Evolutionary conservation across 2,329 filamentous ascomycete species (phyloP).

Genomic region (Acrodontium crateriforme): DNA sequence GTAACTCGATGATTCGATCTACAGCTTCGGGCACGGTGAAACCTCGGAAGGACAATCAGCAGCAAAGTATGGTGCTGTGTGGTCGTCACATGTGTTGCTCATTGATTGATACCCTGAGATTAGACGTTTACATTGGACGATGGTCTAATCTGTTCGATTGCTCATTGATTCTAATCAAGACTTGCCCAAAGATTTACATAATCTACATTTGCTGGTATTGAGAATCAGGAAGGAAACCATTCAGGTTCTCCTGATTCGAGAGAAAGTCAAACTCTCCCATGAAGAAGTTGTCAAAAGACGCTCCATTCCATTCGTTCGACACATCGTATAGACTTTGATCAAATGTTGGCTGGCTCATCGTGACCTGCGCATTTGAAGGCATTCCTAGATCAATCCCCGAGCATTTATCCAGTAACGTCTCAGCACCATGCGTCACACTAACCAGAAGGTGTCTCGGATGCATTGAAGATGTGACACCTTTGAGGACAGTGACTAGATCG

Average conservation of each 20-base stretch:
- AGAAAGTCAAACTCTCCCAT: constrained; percentile 20
- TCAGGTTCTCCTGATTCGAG: constrained; percentile 14
- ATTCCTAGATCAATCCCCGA: constrained; percentile 8
- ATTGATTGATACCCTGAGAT: no score
- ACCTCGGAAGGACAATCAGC: no score
- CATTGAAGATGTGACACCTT: constrained; percentile 16
- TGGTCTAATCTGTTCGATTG: no score
- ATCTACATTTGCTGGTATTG: constrained; percentile 10
- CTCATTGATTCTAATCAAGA: no score
- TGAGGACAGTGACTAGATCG: constrained; percentile 14
- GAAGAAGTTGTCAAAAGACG: constrained; percentile 16
- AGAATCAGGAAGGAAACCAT: constrained; percentile 13
- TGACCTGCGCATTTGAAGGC: constrained; percentile 16
- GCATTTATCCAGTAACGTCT: constrained; percentile 14
- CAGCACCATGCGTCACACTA: constrained; percentile 15
- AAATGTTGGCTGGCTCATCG: constrained; percentile 16
- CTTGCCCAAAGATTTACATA: no score
- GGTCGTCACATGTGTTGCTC: no score
- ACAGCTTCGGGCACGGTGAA: no score
- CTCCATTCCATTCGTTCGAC: constrained; percentile 11
- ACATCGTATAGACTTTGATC: constrained; percentile 17
- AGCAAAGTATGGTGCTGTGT: no score
- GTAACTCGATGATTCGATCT: no score
- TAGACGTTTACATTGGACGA: no score
- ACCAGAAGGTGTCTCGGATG: constrained; percentile 18